These are phyloP conservation scores for Metarhizium robertsii DNA, from an alignment of 2,329 filamentous ascomycete species.

Conservation along the genomic window DNA sequence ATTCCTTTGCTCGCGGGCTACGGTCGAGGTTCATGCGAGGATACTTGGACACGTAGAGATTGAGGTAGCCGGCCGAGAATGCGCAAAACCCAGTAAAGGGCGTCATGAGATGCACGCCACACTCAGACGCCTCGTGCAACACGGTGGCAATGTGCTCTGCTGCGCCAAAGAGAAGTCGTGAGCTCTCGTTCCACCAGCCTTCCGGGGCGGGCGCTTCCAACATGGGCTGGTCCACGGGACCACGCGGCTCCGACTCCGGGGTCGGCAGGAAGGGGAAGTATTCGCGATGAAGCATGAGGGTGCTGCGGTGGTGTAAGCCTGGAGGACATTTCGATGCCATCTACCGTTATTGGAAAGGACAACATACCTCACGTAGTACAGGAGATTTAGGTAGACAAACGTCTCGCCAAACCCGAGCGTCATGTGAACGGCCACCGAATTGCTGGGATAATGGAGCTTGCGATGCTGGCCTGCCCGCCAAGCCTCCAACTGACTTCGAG, in stretches of 20 bases:
- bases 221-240: conserved; percentile 29
- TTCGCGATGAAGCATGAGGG: conserved; percentile 32
- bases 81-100: conserved; percentile 36
- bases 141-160: conserved; percentile 25
- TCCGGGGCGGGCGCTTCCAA: conserved; percentile 27
- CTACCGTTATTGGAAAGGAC: neutral
- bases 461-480: conserved; percentile 27
- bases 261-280: conserved; percentile 35
- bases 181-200: conserved; percentile 30
- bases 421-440: conserved; percentile 27
- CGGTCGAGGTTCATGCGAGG: conserved; percentile 30
- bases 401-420: conserved; percentile 30
- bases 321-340: neutral
- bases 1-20: conserved; percentile 14
- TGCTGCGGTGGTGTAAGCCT: conserved; percentile 12
- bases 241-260: conserved; percentile 21
- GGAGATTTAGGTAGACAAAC: conserved; percentile 31
- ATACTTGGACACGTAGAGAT: conserved; percentile 29
- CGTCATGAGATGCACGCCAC: conserved; percentile 25
- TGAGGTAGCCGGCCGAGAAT: conserved; percentile 33
- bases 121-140: conserved; percentile 27
- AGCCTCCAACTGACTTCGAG: conserved; percentile 17
- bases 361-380: conserved; percentile 32
- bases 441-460: conserved; percentile 26
- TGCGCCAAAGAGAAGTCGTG: conserved; percentile 24